These are phyloP conservation scores for Pythium pyrilobum DNA, from an alignment of 352 stramenopile genomes.

Conservation along the genomic window DNA sequence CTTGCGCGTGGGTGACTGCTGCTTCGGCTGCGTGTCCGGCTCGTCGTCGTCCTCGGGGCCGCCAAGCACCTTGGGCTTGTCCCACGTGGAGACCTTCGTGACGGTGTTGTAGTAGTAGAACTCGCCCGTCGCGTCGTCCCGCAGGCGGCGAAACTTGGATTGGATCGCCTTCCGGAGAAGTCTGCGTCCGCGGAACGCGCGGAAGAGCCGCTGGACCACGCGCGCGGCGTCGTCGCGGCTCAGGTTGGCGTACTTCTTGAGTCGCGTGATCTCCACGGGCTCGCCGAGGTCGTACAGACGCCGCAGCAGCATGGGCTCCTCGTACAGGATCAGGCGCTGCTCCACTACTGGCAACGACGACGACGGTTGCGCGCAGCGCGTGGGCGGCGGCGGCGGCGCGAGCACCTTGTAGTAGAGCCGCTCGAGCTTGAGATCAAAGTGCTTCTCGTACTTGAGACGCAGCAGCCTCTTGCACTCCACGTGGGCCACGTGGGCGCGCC, in stretches of 20 bases:
- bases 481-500: constrained; percentile 27
- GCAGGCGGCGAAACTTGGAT: constrained; percentile 51
- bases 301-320: constrained; percentile 30
- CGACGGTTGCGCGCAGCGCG: not conserved
- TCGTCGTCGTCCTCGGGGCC: not conserved
- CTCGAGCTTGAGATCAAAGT: constrained; percentile 55
- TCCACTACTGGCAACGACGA: not conserved
- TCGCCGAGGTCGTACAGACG: constrained; percentile 63
- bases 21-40: too few relatives aligned
- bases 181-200: constrained; percentile 32
- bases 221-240: constrained; percentile 43
- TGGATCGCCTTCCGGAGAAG: constrained; percentile 35
- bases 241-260: constrained; percentile 42
- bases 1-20: too few relatives aligned
- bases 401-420: constrained; percentile 46
- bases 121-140: constrained; percentile 39
- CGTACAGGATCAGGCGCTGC: constrained; percentile 14
- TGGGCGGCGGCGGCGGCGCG: constrained; percentile 8
- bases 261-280: constrained; percentile 50
- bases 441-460: constrained; percentile 51
- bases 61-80: constrained; percentile 46
- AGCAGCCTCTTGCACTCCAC: constrained; percentile 25
- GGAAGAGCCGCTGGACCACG: constrained; percentile 50
- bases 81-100: constrained; percentile 64
- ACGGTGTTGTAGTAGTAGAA: constrained; percentile 74